Evolutionary conservation across 305 asterid genomes (phyloP).

Genomic region (Plantago coronopus): DNA sequence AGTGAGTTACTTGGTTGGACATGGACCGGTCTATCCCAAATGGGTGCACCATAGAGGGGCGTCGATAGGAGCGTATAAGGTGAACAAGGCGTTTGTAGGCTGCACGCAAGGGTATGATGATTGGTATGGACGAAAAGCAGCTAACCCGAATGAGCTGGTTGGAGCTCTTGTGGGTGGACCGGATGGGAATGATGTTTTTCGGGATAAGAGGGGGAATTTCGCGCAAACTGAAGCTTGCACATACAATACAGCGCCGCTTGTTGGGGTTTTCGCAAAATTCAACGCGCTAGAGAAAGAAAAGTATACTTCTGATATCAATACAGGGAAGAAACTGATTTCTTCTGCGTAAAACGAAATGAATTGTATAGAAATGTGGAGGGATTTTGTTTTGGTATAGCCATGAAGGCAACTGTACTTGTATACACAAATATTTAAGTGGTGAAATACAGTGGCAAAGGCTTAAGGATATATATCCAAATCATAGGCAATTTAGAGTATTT

Average conservation of each 20-base stretch:
- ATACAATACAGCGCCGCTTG: constrained; percentile 76
- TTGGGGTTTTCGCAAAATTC: constrained; percentile 70
- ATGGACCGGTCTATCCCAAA: constrained; percentile 48
- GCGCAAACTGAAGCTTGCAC: constrained; percentile 92
- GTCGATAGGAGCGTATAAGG: constrained; percentile 52
- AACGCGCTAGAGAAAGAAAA: constrained; percentile 21
- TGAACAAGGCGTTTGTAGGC: constrained; percentile 52
- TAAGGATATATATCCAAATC: too few relatives aligned
- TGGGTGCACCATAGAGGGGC: constrained; percentile 81
- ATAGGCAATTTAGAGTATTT: not conserved
- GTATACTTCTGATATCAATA: constrained; percentile 1
- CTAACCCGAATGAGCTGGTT: constrained; percentile 58
- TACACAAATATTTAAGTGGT: not conserved
- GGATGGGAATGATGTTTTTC: constrained; percentile 41
- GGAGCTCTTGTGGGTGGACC: constrained; percentile 92
- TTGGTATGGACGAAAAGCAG: constrained; percentile 49
- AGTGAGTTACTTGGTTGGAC: constrained; percentile 74
- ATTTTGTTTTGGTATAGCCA: constrained; percentile 20
- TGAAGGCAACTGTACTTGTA: constrained; percentile 16
- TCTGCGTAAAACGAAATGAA: constrained; percentile 16
- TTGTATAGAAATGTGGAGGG: constrained; percentile 21
- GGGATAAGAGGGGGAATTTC: constrained; percentile 58
- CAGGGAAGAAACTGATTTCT: constrained; percentile 22
- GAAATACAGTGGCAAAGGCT: too few relatives aligned
- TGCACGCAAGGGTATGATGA: constrained; percentile 79